phyloP scores from a whole-genome alignment of 139 green algal genomes.

The Chlamydomonas eustigma region DNA sequence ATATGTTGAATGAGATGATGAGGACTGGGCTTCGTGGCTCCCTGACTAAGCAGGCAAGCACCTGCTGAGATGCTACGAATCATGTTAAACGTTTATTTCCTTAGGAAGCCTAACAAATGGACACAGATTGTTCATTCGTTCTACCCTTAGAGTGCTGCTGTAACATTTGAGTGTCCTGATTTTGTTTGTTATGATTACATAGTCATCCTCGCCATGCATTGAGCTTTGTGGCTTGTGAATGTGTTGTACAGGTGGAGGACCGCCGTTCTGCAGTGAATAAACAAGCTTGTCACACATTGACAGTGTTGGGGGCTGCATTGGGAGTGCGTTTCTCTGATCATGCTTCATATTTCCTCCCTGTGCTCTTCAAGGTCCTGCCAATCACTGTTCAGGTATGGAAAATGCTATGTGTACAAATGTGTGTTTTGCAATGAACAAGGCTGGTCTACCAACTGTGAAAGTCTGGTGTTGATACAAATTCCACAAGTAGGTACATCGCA shows the following conservation, averaged over 20 bases:
- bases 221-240: neutral
- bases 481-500: no score
- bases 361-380: slow-evolving; percentile 66
- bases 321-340: slow-evolving; percentile 48
- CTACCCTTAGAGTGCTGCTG: neutral
- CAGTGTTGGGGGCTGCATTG: slow-evolving; percentile 48
- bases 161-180: no score
- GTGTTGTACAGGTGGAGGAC: slow-evolving; percentile 53
- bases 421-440: no score
- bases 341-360: slow-evolving; percentile 47
- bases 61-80: no score
- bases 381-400: slow-evolving; percentile 78
- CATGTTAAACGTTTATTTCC: no score
- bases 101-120: no score
- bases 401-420: no score
- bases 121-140: no score
- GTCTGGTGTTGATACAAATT: no score
- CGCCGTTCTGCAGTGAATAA: slow-evolving; percentile 57
- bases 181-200: no score
- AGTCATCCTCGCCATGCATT: neutral
- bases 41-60: neutral
- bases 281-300: slow-evolving; percentile 62
- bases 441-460: no score
- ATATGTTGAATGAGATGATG: slow-evolving; percentile 9
- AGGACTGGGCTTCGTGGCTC: slow-evolving; percentile 2